Evolutionary conservation across 139 green algal species (phyloP).

Genomic region (Tetradesmus obliquus): DNA sequence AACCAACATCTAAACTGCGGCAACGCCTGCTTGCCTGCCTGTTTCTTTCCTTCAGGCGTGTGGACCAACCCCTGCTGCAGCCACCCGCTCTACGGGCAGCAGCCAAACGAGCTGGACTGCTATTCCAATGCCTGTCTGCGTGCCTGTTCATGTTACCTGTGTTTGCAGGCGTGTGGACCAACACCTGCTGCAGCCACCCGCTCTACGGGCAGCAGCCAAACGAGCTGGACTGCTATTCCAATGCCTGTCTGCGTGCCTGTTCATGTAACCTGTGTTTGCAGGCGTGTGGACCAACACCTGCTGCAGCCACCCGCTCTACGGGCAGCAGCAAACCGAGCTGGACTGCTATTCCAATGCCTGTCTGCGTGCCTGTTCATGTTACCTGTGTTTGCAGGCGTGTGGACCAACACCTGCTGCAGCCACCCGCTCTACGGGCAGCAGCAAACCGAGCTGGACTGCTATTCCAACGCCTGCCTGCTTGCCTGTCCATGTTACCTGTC

Average conservation of each 20-base stretch:
- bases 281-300: slow-evolving; percentile 91
- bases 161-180: slow-evolving; percentile 51
- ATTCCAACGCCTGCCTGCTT: background rate
- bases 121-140: too few species aligned
- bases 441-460: slow-evolving; percentile 74
- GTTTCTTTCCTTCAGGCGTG: background rate
- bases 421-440: slow-evolving; percentile 77
- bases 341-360: too few species aligned
- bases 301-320: slow-evolving; percentile 89
- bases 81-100: slow-evolving; percentile 76
- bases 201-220: slow-evolving; percentile 49
- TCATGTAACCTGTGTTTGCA: background rate
- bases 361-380: too few species aligned
- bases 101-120: too few species aligned
- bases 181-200: slow-evolving; percentile 98
- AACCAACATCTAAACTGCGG: too few species aligned
- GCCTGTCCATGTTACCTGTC: background rate
- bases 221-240: too few species aligned
- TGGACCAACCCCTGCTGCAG: slow-evolving; percentile 97
- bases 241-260: too few species aligned
- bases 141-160: background rate
- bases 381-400: background rate
- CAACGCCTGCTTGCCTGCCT: too few species aligned
- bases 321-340: too few species aligned
- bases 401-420: slow-evolving; percentile 94